Percentiles rank a stretch among this genome's conserved stretches.
Evolutionary conservation across 1,284 basidiomycete species (phyloP).

Genomic region (Pseudozyma flocculosa): DNA sequence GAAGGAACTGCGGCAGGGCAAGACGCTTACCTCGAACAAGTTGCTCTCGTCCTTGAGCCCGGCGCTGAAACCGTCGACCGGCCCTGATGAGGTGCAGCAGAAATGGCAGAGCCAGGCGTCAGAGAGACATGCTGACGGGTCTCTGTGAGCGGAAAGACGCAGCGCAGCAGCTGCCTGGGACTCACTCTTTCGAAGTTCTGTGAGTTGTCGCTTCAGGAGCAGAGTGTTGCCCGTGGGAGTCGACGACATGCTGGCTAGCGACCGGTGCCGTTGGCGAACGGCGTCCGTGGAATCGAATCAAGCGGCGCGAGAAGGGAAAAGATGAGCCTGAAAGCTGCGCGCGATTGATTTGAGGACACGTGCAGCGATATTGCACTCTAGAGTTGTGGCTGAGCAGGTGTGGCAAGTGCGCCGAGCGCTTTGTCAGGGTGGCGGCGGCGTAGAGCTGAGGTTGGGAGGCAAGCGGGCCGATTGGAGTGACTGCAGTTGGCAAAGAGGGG

Average conservation of each 20-base stretch:
- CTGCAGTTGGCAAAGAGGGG: no score
- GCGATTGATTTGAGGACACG: no score
- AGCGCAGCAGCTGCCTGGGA: conserved; percentile 2
- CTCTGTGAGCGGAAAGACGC: neutral
- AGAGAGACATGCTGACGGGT: neutral
- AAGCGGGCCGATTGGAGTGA: no score
- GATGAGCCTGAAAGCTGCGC: no score
- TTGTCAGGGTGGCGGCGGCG: no score
- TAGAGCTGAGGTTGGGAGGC: no score
- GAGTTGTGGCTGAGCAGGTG: no score
- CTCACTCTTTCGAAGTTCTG: conserved; percentile 53
- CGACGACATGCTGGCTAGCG: conserved; percentile 35
- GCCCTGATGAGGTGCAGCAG: conserved; percentile 11
- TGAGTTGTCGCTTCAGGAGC: conserved; percentile 55
- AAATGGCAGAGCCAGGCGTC: neutral
- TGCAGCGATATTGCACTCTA: no score
- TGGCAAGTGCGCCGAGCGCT: no score
- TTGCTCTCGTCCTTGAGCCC: conserved; percentile 58
- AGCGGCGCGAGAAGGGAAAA: no score
- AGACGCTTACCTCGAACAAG: conserved; percentile 37
- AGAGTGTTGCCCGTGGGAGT: conserved; percentile 52
- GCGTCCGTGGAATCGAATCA: no score
- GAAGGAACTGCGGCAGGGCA: neutral
- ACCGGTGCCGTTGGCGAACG: no score
- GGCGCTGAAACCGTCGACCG: conserved; percentile 57